Base-by-base conservation (phyloP, 805 yeast genomes). In the Candida morakotiae region DNA sequence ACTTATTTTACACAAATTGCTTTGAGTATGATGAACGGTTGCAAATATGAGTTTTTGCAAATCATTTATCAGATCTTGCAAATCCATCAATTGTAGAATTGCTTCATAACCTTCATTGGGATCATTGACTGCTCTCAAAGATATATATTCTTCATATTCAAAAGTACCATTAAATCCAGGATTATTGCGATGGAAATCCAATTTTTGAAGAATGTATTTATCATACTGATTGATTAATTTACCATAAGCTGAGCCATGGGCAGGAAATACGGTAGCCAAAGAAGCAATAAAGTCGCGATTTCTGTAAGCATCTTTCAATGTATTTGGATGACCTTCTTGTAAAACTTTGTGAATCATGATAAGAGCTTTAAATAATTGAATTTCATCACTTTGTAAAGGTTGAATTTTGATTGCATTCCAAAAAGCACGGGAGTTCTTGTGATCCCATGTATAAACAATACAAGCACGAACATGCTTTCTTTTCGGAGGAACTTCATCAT, bases 301-400 rank as follows among this genome's bases (percentile, higher is more conserved):
- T 43, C 78, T 70, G 51, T 79, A 83, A 2, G 87, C 97, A 51
- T 87, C 96, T 35, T 76, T 71, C 50, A 91, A 64, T 5, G 87
- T 80, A 19, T 86, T 74, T 10, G 87, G 87, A 57, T 91, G 98
- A n/a, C 98, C 98, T 60, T 91, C 98, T 58, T 93, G 98, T n/a
- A 91, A 64, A 5, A 93, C 91, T 52, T 91, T 89, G 53, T 91
- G 98, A 33, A 88, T 73, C 46, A 86, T 73, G 37, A 89, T 84
- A 53, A 93, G 67, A 11, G 94, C 81, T 56, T 91, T 91, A 67
- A 88, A 89, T 43, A 85, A 60, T 60, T 85, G 95, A 13, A 89
- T 74, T 47, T 87, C 95, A 51, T 86, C 91, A 39, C 76, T 73
- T 45, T 82, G 88, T 40, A 89, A 65, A 1, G 97, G 95, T 44